Conservation (phyloP, 2,329 filamentous ascomycete species). For the Stemphylium vesicarium region DNA sequence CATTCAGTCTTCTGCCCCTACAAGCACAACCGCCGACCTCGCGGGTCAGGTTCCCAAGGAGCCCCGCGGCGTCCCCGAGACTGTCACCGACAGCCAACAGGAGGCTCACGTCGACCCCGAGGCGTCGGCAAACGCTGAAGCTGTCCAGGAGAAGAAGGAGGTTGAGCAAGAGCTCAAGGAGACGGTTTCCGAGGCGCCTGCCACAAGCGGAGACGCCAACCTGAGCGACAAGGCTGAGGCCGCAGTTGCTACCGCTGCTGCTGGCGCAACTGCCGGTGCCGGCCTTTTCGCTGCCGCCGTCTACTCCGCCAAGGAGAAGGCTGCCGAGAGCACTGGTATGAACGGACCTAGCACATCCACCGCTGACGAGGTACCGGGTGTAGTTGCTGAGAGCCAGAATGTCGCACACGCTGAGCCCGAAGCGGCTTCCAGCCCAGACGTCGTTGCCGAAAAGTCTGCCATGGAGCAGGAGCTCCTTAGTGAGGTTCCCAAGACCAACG, state of each 20-base stretch:
- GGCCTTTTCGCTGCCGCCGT: slow-evolving; percentile 46
- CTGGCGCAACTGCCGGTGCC: slow-evolving; percentile 51
- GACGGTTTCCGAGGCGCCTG: slow-evolving; percentile 63
- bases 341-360: slow-evolving; percentile 41
- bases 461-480: slow-evolving; percentile 71
- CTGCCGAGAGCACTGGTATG: slow-evolving; percentile 49
- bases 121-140: slow-evolving; percentile 68
- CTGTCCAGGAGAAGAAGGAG: slow-evolving; percentile 73
- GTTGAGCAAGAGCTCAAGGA: slow-evolving; percentile 74
- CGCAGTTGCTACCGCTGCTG: slow-evolving; percentile 36
- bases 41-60: slow-evolving; percentile 55
- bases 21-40: slow-evolving; percentile 55
- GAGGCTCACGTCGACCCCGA: slow-evolving; percentile 70
- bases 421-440: slow-evolving; percentile 67
- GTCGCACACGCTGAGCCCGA: slow-evolving; percentile 68
- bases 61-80: slow-evolving; percentile 58
- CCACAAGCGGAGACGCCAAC: slow-evolving; percentile 35
- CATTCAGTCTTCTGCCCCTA: slow-evolving; percentile 52
- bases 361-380: slow-evolving; percentile 56
- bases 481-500: slow-evolving; percentile 47
- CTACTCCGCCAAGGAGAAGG: slow-evolving; percentile 43
- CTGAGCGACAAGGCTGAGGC: slow-evolving; percentile 18
- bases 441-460: slow-evolving; percentile 72
- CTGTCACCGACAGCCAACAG: slow-evolving; percentile 75
- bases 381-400: slow-evolving; percentile 74